Percentiles rank a stretch among this genome's conserved stretches.
Evolutionary conservation across 768 basidiomycete genomes (phyloP).

Genomic region (Leccinum barrowsii): DNA sequence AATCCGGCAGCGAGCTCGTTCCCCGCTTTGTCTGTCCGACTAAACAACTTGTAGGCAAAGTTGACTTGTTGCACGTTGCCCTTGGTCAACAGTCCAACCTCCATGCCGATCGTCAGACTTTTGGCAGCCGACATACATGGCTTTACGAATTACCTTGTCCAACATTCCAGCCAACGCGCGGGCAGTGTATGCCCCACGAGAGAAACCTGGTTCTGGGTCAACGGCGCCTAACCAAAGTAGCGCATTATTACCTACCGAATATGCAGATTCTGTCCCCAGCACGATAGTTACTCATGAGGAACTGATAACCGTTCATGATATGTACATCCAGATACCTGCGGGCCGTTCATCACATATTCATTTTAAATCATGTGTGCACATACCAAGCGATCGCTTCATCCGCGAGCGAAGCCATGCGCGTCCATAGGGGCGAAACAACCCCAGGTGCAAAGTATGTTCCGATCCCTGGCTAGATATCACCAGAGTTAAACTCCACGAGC

Average conservation of each 20-base stretch:
- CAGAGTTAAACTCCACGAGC: not conserved
- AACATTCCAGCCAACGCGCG: slow-evolving; percentile 76
- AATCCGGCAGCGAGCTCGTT: slow-evolving; percentile 56
- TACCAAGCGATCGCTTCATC: slow-evolving; percentile 76
- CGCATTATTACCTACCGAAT: slow-evolving; percentile 45
- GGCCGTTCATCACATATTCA: not conserved
- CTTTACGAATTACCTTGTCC: slow-evolving; percentile 46
- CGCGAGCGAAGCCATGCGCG: slow-evolving; percentile 55
- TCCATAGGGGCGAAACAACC: slow-evolving; percentile 58
- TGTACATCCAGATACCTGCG: slow-evolving; percentile 66
- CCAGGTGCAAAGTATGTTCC: slow-evolving; percentile 58
- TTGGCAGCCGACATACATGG: not conserved
- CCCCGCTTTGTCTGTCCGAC: slow-evolving; percentile 44
- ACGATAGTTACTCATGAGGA: slow-evolving; percentile 76
- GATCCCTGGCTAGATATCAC: slow-evolving; percentile 39
- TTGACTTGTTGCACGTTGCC: slow-evolving; percentile 67
- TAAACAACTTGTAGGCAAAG: slow-evolving; percentile 75
- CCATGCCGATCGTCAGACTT: not conserved
- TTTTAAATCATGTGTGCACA: slow-evolving; percentile 7
- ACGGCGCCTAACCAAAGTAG: not conserved
- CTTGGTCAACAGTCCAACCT: slow-evolving; percentile 70
- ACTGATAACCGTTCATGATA: slow-evolving; percentile 72
- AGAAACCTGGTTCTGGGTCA: slow-evolving; percentile 55
- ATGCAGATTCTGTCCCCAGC: slow-evolving; percentile 71
- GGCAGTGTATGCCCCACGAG: slow-evolving; percentile 62